Evolutionary conservation across 2,329 filamentous ascomycete species (phyloP).

Genomic region (Paracamarosporium sp.): DNA sequence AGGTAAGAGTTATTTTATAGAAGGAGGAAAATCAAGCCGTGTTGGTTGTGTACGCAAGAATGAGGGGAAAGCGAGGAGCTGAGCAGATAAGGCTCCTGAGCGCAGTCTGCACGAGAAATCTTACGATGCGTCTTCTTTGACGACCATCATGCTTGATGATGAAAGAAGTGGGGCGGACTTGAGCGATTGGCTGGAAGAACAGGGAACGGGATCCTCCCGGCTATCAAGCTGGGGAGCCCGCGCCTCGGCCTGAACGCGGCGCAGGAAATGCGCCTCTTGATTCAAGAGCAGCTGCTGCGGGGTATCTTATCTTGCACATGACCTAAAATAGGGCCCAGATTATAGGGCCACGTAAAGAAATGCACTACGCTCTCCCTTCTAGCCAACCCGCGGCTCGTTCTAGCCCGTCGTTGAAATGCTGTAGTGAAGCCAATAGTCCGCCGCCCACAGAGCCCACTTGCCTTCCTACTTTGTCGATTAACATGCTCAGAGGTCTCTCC

Average conservation of each 20-base stretch:
- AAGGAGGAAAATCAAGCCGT: background rate
- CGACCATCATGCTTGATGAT: slow-evolving; percentile 4
- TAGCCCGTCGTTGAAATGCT: slow-evolving; percentile 41
- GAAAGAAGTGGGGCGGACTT: background rate
- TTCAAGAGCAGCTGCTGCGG: slow-evolving; percentile 10
- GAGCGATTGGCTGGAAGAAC: background rate
- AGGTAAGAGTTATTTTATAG: background rate
- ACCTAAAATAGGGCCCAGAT: background rate
- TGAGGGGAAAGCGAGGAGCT: background rate
- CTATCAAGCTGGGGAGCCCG: background rate
- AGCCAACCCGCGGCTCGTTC: slow-evolving; percentile 43
- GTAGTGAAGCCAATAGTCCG: slow-evolving; percentile 39
- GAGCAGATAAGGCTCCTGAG: background rate
- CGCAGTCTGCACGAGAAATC: background rate
- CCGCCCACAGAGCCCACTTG: slow-evolving; percentile 37
- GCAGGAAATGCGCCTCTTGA: background rate
- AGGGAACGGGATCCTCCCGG: slow-evolving; percentile 2
- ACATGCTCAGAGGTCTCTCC: slow-evolving; percentile 37
- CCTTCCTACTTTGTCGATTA: slow-evolving; percentile 35
- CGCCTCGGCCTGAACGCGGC: background rate
- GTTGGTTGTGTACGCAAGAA: background rate
- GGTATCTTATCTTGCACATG: slow-evolving; percentile 14
- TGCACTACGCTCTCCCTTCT: slow-evolving; percentile 36
- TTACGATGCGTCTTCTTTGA: background rate
- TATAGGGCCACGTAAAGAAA: background rate